Base-by-base conservation (phyloP, 495 filamentous ascomycete genomes). In the Darksidea phi region DNA sequence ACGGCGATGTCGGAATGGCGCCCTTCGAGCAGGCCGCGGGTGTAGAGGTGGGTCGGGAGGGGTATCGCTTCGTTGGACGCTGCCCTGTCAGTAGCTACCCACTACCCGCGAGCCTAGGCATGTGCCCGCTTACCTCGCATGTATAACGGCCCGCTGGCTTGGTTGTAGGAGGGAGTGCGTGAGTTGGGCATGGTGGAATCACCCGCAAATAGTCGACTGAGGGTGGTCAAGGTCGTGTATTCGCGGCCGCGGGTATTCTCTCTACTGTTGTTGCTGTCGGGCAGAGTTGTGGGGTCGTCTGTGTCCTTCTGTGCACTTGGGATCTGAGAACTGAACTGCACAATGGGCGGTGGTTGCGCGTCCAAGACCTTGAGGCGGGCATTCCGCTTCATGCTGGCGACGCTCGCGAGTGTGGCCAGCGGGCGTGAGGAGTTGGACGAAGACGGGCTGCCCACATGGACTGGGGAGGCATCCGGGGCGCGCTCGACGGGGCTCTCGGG, bases 1-100 rank as follows among this genome's bases (percentile, higher is more conserved):
- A 85, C 70, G 1, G 74, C 74, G 47, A 85, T 80, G 60, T 85
- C 82, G 6, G 79, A 82, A 58, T 84, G 81, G n/a, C 77, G 73
- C 10, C 82, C 82, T 36, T 77, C 73, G 23, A 80, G 59, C 47
- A 85, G 74, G 12, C 82, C 82, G n/a, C 82, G 77, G 21, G 72
- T 79, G 67, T 82, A 84, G 28, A 85, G 73, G 64, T 85, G 83
- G 23, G 78, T 75, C 1, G 81, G 79, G 23, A 85, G 71, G 34
- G 78, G 75, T 12, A 78, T 72, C 20, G 73, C 67, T 42, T 80
- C 77, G 57, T 36, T 46, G 4, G 72, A 68, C 11, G 73, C 59
- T 48, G 70, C 7, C 7, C 6, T 64, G 47, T 46, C 0, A 48
- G 38, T 15, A 7, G 6, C 18, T 21, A 12, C 25, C 52, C 20